Base-by-base conservation (phyloP, 2,329 filamentous ascomycete genomes). In the Microascus cirrosus region DNA sequence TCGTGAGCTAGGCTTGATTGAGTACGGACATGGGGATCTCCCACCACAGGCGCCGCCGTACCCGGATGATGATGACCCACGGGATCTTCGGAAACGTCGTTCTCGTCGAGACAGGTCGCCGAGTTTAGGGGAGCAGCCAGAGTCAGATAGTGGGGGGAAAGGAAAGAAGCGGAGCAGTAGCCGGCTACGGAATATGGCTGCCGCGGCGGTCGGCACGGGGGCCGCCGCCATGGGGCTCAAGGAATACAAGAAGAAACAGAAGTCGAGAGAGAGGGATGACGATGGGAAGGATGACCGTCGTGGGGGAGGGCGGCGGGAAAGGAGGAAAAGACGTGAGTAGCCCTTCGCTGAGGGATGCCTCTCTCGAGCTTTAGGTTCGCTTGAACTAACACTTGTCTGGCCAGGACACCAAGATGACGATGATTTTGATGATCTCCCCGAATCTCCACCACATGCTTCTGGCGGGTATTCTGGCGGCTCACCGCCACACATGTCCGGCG, bases 1-100 rank as follows among this genome's bases (percentile, higher is more conserved):
- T 81, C 78, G 77, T 74, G 81, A 84, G 73, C 74, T 85, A 83
- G 83, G 82, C 73, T 77, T 85, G 77, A 81, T 86, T 78, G 80
- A 85, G 70, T 86, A 86, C 74, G 83, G 83, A 64, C 75, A 73
- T 67, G 76, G 78, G 63, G 81, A 82, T 64, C 74, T 86, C 62
- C 70, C 72, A 63, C 74, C 74, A 61, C 66, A 70, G 60, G n/a
- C 45, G 20, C 68, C 71, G 62, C 69, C 68, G 36, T 58, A 61
- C 51, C 65, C 67, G 58, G 60, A 62, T 10, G 56, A 61, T 36
- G 56, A 24, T 61, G 54, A 59, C 18, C n/a, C 61, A 61, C 55
- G 63, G 65, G 8, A 65, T 62, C 45, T 64, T 62, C 28, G 66
- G 60, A 20, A 62, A 60, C 54, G 63, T 59, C n/a, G 45, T 11